A percentile compares a stretch with the other conserved stretches of the same genome.
Conservation (phyloP, 1,284 basidiomycete species). For the Chiua sp. region DNA sequence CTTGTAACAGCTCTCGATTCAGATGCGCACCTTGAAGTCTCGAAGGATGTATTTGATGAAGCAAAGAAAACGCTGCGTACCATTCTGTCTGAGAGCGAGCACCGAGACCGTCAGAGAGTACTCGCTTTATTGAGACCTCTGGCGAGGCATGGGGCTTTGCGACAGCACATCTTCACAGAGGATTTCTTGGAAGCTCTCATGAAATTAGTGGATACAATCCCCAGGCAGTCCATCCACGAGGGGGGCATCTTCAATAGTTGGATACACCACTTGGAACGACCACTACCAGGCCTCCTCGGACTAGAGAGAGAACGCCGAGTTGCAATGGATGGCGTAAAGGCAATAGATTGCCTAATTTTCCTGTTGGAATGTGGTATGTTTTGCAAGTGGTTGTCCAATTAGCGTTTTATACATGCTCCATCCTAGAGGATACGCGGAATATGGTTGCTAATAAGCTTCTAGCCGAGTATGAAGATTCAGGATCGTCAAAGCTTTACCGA, state of each 20-base stretch:
- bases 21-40: not conserved
- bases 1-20: constrained; percentile 13
- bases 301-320: too few species aligned
- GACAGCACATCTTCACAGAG: constrained; percentile 16
- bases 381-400: not conserved
- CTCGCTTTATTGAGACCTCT: too few species aligned
- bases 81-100: constrained; percentile 13
- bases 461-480: not conserved
- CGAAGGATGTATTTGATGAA: too few species aligned
- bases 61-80: constrained; percentile 10
- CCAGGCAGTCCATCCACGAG: not conserved
- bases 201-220: constrained; percentile 14
- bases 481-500: constrained; percentile 11
- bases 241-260: too few species aligned
- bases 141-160: constrained; percentile 18
- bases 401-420: not conserved
- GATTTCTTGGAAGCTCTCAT: constrained; percentile 23
- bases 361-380: constrained; percentile 28
- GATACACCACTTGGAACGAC: too few species aligned
- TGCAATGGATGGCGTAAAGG: too few species aligned
- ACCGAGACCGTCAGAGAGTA: constrained; percentile 24
- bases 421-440: constrained; percentile 14
- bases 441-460: constrained; percentile 13
- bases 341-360: constrained; percentile 25
- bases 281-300: too few species aligned